Percentiles rank a stretch among this genome's conserved stretches.
Evolutionary conservation across 1,139 yeast genomes (phyloP).

Genomic region (Magnusiomyces ingens): DNA sequence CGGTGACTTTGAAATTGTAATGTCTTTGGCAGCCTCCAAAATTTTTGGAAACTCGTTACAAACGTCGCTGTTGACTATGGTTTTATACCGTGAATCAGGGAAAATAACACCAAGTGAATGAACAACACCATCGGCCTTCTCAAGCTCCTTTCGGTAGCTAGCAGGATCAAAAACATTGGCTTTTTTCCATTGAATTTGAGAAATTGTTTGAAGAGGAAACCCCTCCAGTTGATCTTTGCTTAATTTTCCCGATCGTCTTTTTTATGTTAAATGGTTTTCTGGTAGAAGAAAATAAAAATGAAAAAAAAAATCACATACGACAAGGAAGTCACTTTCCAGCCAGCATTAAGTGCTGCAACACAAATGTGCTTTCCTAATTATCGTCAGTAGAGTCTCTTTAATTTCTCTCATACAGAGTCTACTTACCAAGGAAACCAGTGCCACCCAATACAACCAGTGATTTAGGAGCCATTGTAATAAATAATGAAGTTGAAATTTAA

Average conservation of each 20-base stretch:
- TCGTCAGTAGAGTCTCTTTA: neutral
- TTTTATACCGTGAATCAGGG: constrained; percentile 63
- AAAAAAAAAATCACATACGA: constrained; percentile 35
- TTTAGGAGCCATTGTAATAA: neutral
- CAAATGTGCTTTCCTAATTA: constrained; percentile 57
- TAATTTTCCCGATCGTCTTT: constrained; percentile 13
- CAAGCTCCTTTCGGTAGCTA: constrained; percentile 45
- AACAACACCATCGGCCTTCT: constrained; percentile 59
- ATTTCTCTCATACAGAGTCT: neutral
- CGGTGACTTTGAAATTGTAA: neutral
- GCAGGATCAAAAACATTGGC: constrained; percentile 65
- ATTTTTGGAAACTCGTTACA: neutral
- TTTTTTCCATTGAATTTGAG: constrained; percentile 56
- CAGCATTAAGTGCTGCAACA: constrained; percentile 55
- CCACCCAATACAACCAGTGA: constrained; percentile 72
- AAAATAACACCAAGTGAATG: constrained; percentile 73
- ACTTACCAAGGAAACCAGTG: constrained; percentile 60
- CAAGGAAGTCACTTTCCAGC: constrained; percentile 57
- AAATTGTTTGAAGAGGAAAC: constrained; percentile 37
- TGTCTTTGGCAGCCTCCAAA: constrained; percentile 1
- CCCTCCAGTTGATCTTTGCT: constrained; percentile 42
- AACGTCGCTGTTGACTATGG: constrained; percentile 23
- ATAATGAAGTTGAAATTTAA: too few relatives aligned
- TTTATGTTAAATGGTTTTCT: constrained; percentile 6
- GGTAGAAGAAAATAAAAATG: too few relatives aligned